These are phyloP conservation scores for Ajuga chamaepitys DNA, from an alignment of 257 asterid genomes.

Conservation along the genomic window DNA sequence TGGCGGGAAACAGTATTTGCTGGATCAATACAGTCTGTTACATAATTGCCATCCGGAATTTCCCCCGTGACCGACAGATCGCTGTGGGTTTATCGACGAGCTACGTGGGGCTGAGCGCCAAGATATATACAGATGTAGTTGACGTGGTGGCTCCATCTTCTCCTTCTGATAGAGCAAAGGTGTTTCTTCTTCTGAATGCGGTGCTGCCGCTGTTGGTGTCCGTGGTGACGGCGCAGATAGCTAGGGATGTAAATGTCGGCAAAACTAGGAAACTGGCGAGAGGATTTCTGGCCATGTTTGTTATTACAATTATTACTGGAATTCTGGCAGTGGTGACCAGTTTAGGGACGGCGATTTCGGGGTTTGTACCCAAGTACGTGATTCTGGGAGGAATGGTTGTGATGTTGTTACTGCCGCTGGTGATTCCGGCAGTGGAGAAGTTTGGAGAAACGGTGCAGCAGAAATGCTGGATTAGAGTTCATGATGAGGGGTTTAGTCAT, in stretches of 20 bases:
- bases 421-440: slow-evolving; percentile 40
- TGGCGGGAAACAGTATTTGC: slow-evolving; percentile 72
- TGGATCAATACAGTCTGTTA: slow-evolving; percentile 85
- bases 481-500: slow-evolving; percentile 9
- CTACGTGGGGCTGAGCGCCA: slow-evolving; percentile 72
- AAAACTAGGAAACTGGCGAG: slow-evolving; percentile 37
- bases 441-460: slow-evolving; percentile 29
- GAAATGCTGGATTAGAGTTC: slow-evolving; percentile 45
- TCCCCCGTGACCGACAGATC: slow-evolving; percentile 69
- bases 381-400: slow-evolving; percentile 28
- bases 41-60: slow-evolving; percentile 40
- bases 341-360: slow-evolving; percentile 14
- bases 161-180: slow-evolving; percentile 28
- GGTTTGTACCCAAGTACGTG: neutral
- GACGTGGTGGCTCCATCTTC: slow-evolving; percentile 21
- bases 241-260: slow-evolving; percentile 22
- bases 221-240: slow-evolving; percentile 28
- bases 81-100: slow-evolving; percentile 79
- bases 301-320: slow-evolving; percentile 43
- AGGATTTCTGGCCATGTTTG: slow-evolving; percentile 55
- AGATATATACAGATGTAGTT: slow-evolving; percentile 50
- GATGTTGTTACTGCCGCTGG: slow-evolving; percentile 32
- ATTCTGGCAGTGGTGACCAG: slow-evolving; percentile 50
- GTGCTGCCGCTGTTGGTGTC: slow-evolving; percentile 40
- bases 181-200: slow-evolving; percentile 46